phyloP scores from a whole-genome alignment of 441 rosid species.

The Pelargonium myrrhifolium region DNA sequence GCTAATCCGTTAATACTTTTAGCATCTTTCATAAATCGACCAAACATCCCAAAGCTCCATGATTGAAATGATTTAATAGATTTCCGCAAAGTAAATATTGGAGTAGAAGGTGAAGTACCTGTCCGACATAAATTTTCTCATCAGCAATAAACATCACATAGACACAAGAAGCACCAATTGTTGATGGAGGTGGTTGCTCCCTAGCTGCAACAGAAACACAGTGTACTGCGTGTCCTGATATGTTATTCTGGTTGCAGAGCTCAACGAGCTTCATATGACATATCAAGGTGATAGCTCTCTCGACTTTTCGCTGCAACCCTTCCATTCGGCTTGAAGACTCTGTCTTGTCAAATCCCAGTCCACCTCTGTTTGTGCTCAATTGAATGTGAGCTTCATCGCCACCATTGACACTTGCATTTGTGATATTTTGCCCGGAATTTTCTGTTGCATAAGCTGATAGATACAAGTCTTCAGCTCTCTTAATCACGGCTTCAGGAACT shows the following conservation, averaged over 20 bases:
- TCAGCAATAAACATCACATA: constrained; percentile 85
- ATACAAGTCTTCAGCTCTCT: constrained; percentile 86
- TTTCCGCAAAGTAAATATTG: neutral
- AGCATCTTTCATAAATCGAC: too few species aligned
- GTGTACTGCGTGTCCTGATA: constrained; percentile 30
- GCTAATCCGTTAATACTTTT: neutral
- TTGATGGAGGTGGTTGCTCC: constrained; percentile 92
- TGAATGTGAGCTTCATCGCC: constrained; percentile 22
- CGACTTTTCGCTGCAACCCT: constrained; percentile 34
- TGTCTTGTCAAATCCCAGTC: constrained; percentile 21
- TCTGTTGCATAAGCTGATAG: constrained; percentile 30
- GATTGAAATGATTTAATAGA: too few species aligned
- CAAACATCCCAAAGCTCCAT: too few species aligned
- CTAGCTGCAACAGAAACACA: constrained; percentile 57
- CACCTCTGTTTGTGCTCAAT: constrained; percentile 21
- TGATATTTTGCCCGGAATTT: constrained; percentile 20
- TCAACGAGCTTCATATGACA: constrained; percentile 52
- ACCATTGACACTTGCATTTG: constrained; percentile 20
- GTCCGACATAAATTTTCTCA: constrained; percentile 74
- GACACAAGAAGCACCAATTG: constrained; percentile 75
- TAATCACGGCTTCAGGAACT: constrained; percentile 55
- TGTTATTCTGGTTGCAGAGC: constrained; percentile 33
- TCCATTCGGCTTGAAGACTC: constrained; percentile 30
- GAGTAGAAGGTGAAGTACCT: constrained; percentile 41
- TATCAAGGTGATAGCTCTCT: constrained; percentile 39